Evolutionary conservation across 352 stramenopile species (phyloP), one percentile per base, ranked within the genome.

Genomic region (Plasmopara halstedii): DNA sequence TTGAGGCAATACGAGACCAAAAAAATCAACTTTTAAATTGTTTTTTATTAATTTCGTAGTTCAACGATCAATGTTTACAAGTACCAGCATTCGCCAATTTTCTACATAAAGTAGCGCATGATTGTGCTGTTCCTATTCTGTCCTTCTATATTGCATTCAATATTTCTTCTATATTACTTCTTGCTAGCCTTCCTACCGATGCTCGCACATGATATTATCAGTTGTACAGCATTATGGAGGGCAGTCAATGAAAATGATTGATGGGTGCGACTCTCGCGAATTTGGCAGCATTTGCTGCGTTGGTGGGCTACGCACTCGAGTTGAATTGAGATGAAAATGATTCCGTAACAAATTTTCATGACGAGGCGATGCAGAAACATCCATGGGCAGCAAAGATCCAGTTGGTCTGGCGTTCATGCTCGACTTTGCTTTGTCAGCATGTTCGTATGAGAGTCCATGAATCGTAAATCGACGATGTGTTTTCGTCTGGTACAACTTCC

Each of bases 211-310:
- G 25, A 6, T 29, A 4, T 29, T 4, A 10, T 10, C 4, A 4
- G 25, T 29, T 13, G 14, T n/a, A 4, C 15, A 18, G 14, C 29
- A 18, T 56, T 58, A 66, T 36, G 57, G 57, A 13, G 57, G 57
- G 32, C 57, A 66, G 38, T 62, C 53, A 35, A 66, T 66, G 44
- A 62, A 67, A 33, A 67, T 67, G 40, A 67, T 67, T 34, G 58
- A 67, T 22, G 58, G 58, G 39, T 67, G 52, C 6, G 48, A 39
- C 11, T 62, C 45, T 11, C 27, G 29, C 2, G 46, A 37, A 13
- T 26, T 37, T 20, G 53, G 34, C 3, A 41, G 36, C 47, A 43
- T 55, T 27, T 51, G 42, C 13, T 42, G 42, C 2, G 25, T 27
- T 25, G 18, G 44, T 20, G 53, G 49, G 20, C 47, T 53, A 2